Percentiles rank a stretch among this genome's conserved stretches.
Evolutionary conservation across 495 filamentous ascomycete genomes (phyloP).

Genomic region (Podospora comata): DNA sequence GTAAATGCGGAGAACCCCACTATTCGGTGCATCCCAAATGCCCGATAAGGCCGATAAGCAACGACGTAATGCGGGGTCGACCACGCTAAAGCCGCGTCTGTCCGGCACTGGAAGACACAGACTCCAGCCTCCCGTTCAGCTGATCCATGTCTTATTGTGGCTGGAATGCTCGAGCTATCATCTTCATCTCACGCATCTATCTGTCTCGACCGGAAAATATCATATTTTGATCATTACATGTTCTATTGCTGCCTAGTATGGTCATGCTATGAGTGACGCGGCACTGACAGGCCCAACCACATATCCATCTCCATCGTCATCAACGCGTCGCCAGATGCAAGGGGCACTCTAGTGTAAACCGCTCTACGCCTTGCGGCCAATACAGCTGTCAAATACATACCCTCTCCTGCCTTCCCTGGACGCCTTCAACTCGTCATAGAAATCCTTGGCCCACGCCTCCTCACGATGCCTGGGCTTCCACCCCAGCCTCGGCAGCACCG

Average conservation of each 20-base stretch:
- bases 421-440: conserved; percentile 8
- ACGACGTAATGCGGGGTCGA: conserved; percentile 9
- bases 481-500: conserved; percentile 8
- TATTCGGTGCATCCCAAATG: not conserved
- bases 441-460: conserved; percentile 10
- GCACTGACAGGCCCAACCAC: not conserved
- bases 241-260: not conserved
- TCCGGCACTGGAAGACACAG: not conserved
- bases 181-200: not conserved
- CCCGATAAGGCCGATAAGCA: conserved; percentile 1
- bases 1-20: conserved; percentile 1
- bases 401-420: conserved; percentile 2
- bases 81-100: conserved; percentile 5
- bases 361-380: not conserved
- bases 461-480: conserved; percentile 8
- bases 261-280: not conserved
- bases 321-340: not conserved
- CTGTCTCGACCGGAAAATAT: not conserved
- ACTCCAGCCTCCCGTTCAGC: not conserved
- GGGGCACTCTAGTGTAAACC: not conserved
- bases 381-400: conserved; percentile 7
- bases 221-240: not conserved
- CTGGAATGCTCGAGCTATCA: not conserved
- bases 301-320: not conserved
- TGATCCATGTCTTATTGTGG: not conserved